These are phyloP conservation scores for Leishmania braziliensis DNA, from an alignment of 208 protist species.

Conservation along the genomic window DNA sequence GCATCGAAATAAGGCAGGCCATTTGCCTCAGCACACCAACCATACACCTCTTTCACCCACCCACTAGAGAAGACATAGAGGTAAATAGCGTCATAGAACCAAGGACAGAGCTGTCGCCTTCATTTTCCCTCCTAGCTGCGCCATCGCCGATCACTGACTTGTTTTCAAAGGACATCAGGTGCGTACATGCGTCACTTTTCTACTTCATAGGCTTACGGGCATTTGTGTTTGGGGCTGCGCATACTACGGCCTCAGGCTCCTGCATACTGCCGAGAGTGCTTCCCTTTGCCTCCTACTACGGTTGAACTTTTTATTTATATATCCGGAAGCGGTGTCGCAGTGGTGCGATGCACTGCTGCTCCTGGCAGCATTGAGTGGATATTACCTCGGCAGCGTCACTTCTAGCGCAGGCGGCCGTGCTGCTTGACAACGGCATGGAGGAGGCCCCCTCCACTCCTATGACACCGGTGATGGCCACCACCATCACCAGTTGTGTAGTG, in stretches of 20 bases:
- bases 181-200: neutral
- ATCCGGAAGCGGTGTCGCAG: neutral
- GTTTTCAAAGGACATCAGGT: neutral
- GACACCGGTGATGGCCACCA: neutral
- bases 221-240: neutral
- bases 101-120: neutral
- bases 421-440: neutral
- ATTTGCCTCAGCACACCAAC: neutral
- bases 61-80: neutral
- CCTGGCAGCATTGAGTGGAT: too few species aligned
- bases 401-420: neutral
- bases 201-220: neutral
- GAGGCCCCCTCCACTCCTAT: neutral
- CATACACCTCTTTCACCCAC: neutral
- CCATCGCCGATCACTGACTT: neutral
- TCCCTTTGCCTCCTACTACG: neutral
- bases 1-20: neutral
- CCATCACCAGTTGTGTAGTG: neutral
- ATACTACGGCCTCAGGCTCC: neutral
- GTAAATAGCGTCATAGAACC: neutral
- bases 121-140: neutral
- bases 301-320: neutral
- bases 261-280: neutral
- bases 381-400: neutral
- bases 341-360: neutral